Evolutionary conservation across 495 filamentous ascomycete species (phyloP).

Genomic region (Daldinia vernicosa): DNA sequence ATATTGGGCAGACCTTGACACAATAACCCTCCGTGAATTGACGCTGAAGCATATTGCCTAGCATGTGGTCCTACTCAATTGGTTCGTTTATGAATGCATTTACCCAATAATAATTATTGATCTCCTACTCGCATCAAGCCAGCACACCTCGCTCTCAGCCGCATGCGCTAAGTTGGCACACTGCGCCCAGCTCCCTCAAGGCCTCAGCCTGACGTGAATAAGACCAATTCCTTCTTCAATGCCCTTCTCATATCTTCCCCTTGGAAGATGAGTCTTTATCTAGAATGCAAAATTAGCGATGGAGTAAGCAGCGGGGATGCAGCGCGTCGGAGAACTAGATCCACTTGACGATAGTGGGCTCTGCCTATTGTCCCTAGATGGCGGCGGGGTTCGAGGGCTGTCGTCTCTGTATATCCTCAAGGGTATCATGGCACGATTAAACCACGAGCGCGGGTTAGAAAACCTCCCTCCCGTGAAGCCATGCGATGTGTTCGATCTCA

Average conservation of each 20-base stretch:
- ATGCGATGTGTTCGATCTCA: background rate
- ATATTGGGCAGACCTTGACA: background rate
- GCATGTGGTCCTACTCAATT: background rate
- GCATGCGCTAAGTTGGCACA: background rate
- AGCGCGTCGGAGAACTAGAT: background rate
- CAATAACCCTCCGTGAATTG: background rate
- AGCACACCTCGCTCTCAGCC: background rate
- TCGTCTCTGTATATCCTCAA: slow-evolving; percentile 3
- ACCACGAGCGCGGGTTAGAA: background rate
- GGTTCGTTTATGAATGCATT: background rate
- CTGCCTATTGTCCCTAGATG: slow-evolving; percentile 5
- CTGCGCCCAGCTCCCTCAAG: background rate
- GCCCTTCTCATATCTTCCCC: background rate
- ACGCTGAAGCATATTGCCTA: background rate
- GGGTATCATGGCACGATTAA: background rate
- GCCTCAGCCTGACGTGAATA: background rate
- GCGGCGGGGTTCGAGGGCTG: slow-evolving; percentile 8
- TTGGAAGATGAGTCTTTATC: background rate
- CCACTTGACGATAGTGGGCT: background rate
- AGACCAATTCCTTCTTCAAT: background rate
- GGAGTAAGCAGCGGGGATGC: background rate
- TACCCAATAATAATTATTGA: background rate
- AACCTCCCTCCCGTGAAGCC: background rate
- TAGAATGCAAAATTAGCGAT: background rate
- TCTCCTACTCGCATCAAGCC: background rate